phyloP scores from a whole-genome alignment of 129 eudicot genomes.

The Calendula officinalis region DNA sequence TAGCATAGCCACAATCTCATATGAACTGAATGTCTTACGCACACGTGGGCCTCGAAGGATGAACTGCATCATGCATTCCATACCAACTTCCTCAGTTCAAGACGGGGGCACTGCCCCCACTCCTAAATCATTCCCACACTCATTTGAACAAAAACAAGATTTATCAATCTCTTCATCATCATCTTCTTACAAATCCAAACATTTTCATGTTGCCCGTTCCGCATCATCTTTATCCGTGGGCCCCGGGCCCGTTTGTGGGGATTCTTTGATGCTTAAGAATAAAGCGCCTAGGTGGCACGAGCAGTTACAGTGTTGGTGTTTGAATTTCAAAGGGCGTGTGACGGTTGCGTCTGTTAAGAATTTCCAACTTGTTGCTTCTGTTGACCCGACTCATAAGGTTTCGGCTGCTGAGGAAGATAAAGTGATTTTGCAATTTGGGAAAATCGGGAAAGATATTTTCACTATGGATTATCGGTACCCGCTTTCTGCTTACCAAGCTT shows the following conservation, averaged over 20 bases:
- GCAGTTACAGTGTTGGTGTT: conserved; percentile 70
- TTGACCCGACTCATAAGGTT: conserved; percentile 31
- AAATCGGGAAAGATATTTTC: conserved; percentile 61
- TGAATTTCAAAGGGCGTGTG: conserved; percentile 64
- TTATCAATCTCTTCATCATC: background rate
- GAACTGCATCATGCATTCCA: conserved; percentile 48
- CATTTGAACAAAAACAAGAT: background rate
- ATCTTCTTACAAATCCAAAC: background rate
- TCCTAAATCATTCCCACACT: conserved; percentile 26
- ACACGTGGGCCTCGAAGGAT: conserved; percentile 69
- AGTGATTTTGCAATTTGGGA: conserved; percentile 59
- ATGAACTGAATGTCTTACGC: conserved; percentile 61
- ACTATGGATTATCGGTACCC: conserved; percentile 70
- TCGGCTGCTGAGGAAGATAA: conserved; percentile 41
- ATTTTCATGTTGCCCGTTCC: no score
- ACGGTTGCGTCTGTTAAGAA: conserved; percentile 78
- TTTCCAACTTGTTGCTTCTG: conserved; percentile 43
- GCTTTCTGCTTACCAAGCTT: conserved; percentile 64
- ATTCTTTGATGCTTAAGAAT: conserved; percentile 44
- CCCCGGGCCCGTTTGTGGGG: background rate
- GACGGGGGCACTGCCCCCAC: conserved; percentile 44
- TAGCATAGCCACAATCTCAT: conserved; percentile 54
- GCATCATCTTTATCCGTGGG: no score
- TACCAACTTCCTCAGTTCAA: conserved; percentile 46
- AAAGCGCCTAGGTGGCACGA: conserved; percentile 73